Evolutionary conservation across 2,329 filamentous ascomycete genomes (phyloP), one percentile per base, ranked within the genome.

Genomic region (Colletotrichum sp.): DNA sequence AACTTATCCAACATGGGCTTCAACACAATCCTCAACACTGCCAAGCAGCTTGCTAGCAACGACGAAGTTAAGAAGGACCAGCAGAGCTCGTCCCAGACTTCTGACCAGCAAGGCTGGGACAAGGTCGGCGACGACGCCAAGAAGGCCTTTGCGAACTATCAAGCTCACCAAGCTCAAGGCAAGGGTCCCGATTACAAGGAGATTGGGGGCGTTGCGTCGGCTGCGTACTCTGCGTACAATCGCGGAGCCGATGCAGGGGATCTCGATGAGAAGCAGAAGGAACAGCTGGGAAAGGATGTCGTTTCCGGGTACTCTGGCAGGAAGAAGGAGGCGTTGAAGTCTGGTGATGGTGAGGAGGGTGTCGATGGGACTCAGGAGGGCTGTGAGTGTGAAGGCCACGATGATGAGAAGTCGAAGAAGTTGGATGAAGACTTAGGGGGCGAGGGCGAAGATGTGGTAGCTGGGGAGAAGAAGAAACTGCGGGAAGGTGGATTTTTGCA

Each of bases 181-280:
- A 74, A 74, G 48, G 75, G 66, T 4, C 61, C 71, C 7, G 59
- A 77, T 55, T 79, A 79, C 61, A 61, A 34, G 28, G 71, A 76
- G 48, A 67, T 79, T 15, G 76, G 77, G n/a, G 67, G 18, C 26
- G 69, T 79, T 59, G 77, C 74, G n/a, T 64, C 78, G 64, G 77
- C 79, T 28, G 82, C 83, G 7, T 82, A 83, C n/a, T 75, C 79
- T 30, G 82, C 76, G 5, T 84, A 81, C 74, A 67, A 72, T 28
- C 55, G 12, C 75, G 66, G 52, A 16, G 28, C 74, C 24, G 77
- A 78, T 26, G 74, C 68, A n/a, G 77, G 78, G 28, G 74, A 67
- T 16, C 78, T 71, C 30, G 57, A 64, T 10, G 36, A 34, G 15
- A 13, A 16, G 15, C 24, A 64, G 24, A 59, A 69, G 30, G 30